Conservation (phyloP, 78 protist species). For the Monosiga brevicollis region DNA sequence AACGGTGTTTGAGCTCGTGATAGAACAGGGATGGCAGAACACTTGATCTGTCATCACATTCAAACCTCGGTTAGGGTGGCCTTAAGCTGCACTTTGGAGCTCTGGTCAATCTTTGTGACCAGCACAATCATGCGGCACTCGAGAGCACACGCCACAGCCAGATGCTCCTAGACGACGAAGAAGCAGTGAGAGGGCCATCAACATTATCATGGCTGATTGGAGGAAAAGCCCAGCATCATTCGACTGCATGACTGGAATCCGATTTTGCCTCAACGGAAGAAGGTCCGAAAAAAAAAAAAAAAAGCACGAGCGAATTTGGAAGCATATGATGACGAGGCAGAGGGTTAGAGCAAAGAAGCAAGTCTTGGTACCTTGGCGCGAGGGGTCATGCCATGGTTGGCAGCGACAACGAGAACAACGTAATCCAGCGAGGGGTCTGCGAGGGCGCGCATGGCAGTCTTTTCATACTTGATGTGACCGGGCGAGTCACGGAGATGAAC, state of each 20-base stretch:
- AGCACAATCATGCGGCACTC: conserved; percentile 67
- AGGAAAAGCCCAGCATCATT: background rate
- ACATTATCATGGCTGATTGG: background rate
- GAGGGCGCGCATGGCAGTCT: conserved; percentile 86
- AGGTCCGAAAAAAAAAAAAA: too few species aligned
- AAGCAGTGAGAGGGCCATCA: background rate
- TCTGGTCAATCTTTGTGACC: conserved; percentile 57
- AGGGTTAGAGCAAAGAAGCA: background rate
- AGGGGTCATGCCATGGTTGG: background rate
- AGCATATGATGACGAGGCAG: background rate
- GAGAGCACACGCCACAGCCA: conserved; percentile 81
- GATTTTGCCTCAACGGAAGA: too few species aligned
- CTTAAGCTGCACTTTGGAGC: background rate
- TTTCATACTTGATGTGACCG: conserved; percentile 78
- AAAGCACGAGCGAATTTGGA: background rate
- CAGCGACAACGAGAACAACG: conserved; percentile 35
- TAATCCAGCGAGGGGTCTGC: conserved; percentile 75
- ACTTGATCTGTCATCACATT: too few species aligned
- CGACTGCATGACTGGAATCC: too few species aligned
- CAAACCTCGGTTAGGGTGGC: background rate
- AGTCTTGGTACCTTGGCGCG: background rate
- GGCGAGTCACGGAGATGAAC: conserved; percentile 74
- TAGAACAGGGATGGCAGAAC: too few species aligned
- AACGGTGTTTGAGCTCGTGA: too few species aligned
- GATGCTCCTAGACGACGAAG: conserved; percentile 50